These are phyloP conservation scores for Pulveroboletus sp. DNA, from an alignment of 768 basidiomycete genomes.

Conservation along the genomic window DNA sequence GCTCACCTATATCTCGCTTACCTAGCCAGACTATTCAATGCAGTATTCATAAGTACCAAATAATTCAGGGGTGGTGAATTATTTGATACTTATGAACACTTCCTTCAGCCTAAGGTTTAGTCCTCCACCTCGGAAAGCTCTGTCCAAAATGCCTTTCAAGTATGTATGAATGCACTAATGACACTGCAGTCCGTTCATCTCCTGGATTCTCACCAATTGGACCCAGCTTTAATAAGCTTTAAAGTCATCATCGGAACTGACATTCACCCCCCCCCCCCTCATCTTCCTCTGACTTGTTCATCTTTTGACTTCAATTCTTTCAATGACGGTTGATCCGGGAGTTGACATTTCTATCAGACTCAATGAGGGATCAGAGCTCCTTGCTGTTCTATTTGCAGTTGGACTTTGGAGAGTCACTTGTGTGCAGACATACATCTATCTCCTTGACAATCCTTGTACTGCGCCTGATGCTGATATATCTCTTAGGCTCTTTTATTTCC, in stretches of 20 bases:
- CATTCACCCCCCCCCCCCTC: not conserved
- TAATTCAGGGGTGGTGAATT: too few relatives aligned
- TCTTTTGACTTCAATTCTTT: not conserved
- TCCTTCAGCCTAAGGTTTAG: not conserved
- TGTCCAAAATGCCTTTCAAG: not conserved
- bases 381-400: slow-evolving; percentile 15
- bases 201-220: not conserved
- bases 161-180: too few relatives aligned
- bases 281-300: not conserved
- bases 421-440: slow-evolving; percentile 16
- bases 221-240: not conserved
- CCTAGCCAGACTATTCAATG: too few relatives aligned
- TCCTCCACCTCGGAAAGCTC: not conserved
- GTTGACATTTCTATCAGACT: not conserved
- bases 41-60: too few relatives aligned
- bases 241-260: not conserved
- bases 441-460: not conserved
- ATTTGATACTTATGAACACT: not conserved
- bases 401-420: slow-evolving; percentile 26
- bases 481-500: slow-evolving; percentile 16
- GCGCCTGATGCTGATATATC: not conserved
- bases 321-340: not conserved
- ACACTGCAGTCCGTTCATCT: not conserved
- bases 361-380: slow-evolving; percentile 15
- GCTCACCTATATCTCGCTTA: too few relatives aligned